Percentiles rank a stretch among this genome's conserved stretches.
Evolutionary conservation across 345 rosid species (phyloP).

Genomic region (Moricandia moricandioides): DNA sequence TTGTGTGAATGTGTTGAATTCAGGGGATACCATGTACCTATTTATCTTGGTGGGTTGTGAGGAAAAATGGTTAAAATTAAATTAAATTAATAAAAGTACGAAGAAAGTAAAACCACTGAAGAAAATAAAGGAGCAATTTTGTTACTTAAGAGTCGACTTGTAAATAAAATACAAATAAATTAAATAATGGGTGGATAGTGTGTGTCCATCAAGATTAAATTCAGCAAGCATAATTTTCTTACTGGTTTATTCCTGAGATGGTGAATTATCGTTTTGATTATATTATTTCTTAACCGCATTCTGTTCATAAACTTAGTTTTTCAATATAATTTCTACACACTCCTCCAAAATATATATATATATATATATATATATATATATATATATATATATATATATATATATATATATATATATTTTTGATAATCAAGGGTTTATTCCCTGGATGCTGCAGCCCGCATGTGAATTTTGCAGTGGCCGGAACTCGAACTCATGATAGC

Average conservation of each 20-base stretch:
- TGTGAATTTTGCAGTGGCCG: too few relatives aligned
- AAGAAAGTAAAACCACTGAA: constrained; percentile 1
- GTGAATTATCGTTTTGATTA: neutral
- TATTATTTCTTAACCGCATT: neutral
- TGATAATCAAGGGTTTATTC: too few relatives aligned
- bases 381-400: too few relatives aligned
- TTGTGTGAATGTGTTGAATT: constrained; percentile 26
- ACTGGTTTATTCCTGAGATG: neutral
- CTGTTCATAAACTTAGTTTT: too few relatives aligned
- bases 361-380: too few relatives aligned
- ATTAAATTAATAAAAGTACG: neutral
- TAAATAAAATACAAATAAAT: constrained; percentile 15
- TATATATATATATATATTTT: too few relatives aligned
- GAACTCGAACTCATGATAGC: too few relatives aligned
- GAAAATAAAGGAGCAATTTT: constrained; percentile 33
- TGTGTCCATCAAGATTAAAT: constrained; percentile 45
- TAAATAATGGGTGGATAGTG: constrained; percentile 6
- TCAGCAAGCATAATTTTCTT: neutral
- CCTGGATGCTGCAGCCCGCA: too few relatives aligned
- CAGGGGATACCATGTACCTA: constrained; percentile 5
- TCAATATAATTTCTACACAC: neutral
- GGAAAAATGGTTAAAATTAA: constrained; percentile 3
- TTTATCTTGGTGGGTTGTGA: constrained; percentile 37
- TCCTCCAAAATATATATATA: too few relatives aligned
- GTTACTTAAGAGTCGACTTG: constrained; percentile 51